Evolutionary conservation across 73 alveolate genomes (phyloP).

Genomic region (Symbiodinium natans): DNA sequence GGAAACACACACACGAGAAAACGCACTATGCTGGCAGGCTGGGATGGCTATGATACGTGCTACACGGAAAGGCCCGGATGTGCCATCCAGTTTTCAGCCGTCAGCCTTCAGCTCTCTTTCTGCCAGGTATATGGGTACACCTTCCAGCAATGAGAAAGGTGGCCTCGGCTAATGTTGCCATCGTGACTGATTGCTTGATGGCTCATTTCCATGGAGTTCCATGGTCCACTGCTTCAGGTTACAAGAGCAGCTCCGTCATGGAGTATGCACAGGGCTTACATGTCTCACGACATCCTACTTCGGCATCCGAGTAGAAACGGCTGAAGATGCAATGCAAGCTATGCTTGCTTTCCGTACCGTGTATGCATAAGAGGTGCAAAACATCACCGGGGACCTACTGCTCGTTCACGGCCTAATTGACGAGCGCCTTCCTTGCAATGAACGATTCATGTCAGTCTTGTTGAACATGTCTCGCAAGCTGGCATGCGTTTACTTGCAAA

Average conservation of each 20-base stretch:
- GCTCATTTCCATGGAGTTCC: neutral
- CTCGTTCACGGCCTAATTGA: slow-evolving; percentile 88
- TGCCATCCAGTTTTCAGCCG: neutral
- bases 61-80: slow-evolving; percentile 50
- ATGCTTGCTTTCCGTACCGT: no score
- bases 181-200: no score
- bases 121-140: slow-evolving; percentile 91
- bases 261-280: slow-evolving; percentile 34
- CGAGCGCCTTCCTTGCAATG: neutral
- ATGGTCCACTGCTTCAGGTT: neutral
- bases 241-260: slow-evolving; percentile 92
- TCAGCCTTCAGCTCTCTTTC: neutral
- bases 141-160: slow-evolving; percentile 80
- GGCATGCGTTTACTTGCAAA: no score
- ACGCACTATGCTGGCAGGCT: neutral
- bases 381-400: slow-evolving; percentile 86
- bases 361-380: slow-evolving; percentile 1
- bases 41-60: slow-evolving; percentile 94
- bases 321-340: no score
- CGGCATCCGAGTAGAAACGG: no score
- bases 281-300: no score
- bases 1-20: neutral
- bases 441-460: no score
- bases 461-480: no score
- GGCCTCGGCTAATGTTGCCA: neutral